These are phyloP conservation scores for Phialophora chinensis DNA, from an alignment of 2,329 filamentous ascomycete genomes.

Conservation along the genomic window DNA sequence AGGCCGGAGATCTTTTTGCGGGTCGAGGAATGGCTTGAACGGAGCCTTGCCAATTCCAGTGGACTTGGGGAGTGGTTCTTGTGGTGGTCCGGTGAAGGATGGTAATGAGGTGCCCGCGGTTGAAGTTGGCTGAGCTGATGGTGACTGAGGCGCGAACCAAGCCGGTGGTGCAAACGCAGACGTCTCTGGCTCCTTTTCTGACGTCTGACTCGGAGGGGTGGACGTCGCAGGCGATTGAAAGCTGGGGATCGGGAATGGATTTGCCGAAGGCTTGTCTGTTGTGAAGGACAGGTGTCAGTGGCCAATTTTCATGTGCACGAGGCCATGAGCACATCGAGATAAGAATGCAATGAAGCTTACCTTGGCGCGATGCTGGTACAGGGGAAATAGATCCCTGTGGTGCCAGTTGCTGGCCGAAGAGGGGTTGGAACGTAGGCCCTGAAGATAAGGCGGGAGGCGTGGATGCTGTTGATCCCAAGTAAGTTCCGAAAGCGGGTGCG, in stretches of 20 bases:
- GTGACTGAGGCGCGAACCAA: neutral
- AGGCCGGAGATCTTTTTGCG: neutral
- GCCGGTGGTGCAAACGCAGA: neutral
- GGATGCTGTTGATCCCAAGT: neutral
- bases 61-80: neutral
- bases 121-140: conserved; percentile 5
- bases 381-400: conserved; percentile 6
- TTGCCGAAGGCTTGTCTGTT: conserved; percentile 13
- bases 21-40: neutral
- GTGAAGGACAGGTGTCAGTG: neutral
- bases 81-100: neutral
- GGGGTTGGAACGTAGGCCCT: neutral
- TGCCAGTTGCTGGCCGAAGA: conserved; percentile 5
- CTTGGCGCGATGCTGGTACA: conserved; percentile 4
- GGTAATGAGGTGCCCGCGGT: neutral
- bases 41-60: neutral
- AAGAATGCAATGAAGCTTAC: conserved; percentile 6
- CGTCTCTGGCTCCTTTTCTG: neutral
- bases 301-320: neutral
- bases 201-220: neutral
- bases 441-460: neutral
- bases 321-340: neutral
- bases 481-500: neutral
- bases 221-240: conserved; percentile 9
- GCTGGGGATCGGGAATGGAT: neutral